Evolutionary conservation across 345 rosid genomes (phyloP).

Genomic region (Linum usitatissimum): DNA sequence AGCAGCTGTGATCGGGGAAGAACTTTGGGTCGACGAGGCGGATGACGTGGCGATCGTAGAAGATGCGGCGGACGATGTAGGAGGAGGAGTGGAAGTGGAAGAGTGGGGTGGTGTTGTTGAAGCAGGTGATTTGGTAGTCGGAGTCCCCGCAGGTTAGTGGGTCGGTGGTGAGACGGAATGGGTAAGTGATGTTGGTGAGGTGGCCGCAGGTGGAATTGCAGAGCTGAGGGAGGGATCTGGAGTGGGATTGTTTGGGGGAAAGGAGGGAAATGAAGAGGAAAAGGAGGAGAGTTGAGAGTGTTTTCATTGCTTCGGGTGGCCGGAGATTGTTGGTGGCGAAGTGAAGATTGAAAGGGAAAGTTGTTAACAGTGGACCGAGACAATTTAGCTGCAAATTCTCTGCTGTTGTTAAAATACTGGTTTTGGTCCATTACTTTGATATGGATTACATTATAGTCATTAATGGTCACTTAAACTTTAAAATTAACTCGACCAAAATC

Average conservation of each 20-base stretch:
- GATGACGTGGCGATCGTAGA: constrained; percentile 11
- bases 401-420: no score
- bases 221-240: constrained; percentile 13
- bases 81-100: constrained; percentile 15
- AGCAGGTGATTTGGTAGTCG: constrained; percentile 25
- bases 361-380: no score
- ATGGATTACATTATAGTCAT: no score
- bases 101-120: constrained; percentile 18
- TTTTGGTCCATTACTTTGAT: no score
- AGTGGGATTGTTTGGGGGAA: background rate
- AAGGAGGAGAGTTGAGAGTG: constrained; percentile 3
- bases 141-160: constrained; percentile 19
- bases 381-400: no score
- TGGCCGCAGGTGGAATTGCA: constrained; percentile 37
- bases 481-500: no score
- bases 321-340: no score
- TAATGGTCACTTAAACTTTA: no score
- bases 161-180: constrained; percentile 25
- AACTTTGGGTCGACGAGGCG: constrained; percentile 29
- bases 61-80: constrained; percentile 26
- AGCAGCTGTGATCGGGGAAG: constrained; percentile 16
- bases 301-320: no score
- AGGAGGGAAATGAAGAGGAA: constrained; percentile 9
- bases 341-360: no score
- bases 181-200: constrained; percentile 24